Conservation (phyloP, 306 rosid genomes). For the Gastrolobium villosum region DNA sequence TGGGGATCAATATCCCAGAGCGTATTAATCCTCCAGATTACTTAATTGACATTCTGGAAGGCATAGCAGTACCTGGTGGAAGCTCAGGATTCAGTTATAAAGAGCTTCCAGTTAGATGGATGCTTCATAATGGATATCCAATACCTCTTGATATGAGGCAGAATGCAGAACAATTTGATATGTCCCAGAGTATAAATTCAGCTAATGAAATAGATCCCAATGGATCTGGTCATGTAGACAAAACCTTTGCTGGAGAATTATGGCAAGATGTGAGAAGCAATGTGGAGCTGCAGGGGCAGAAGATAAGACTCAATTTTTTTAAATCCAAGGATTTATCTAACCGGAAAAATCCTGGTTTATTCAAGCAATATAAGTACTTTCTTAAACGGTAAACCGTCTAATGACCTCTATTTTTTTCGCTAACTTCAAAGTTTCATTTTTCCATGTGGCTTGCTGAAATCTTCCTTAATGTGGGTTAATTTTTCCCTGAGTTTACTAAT, state of each 20-base stretch:
- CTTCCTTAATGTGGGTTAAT: not conserved
- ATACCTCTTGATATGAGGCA: constrained; percentile 84
- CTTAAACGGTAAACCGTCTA: constrained; percentile 74
- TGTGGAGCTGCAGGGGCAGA: constrained; percentile 72
- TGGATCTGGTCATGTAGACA: constrained; percentile 51
- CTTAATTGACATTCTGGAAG: constrained; percentile 95
- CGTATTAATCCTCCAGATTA: constrained; percentile 93
- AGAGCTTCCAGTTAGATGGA: constrained; percentile 92
- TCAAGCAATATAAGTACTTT: constrained; percentile 84
- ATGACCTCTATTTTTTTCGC: not conserved
- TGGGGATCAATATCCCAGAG: constrained; percentile 87
- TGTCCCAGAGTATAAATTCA: constrained; percentile 49
- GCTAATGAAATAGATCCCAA: constrained; percentile 48
- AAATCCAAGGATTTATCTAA: constrained; percentile 82
- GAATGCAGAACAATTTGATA: constrained; percentile 48
- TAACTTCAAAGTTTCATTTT: constrained; percentile 28
- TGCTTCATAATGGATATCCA: constrained; percentile 82
- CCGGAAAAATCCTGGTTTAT: constrained; percentile 79
- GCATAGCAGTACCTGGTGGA: constrained; percentile 65
- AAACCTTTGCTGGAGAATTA: constrained; percentile 84
- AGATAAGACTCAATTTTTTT: constrained; percentile 68
- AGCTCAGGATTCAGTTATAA: constrained; percentile 62
- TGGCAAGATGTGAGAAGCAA: constrained; percentile 84
- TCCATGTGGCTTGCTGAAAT: constrained; percentile 30
- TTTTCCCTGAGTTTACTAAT: not conserved